phyloP scores from a whole-genome alignment of 805 yeast genomes.

The Candida fluviatilis region DNA sequence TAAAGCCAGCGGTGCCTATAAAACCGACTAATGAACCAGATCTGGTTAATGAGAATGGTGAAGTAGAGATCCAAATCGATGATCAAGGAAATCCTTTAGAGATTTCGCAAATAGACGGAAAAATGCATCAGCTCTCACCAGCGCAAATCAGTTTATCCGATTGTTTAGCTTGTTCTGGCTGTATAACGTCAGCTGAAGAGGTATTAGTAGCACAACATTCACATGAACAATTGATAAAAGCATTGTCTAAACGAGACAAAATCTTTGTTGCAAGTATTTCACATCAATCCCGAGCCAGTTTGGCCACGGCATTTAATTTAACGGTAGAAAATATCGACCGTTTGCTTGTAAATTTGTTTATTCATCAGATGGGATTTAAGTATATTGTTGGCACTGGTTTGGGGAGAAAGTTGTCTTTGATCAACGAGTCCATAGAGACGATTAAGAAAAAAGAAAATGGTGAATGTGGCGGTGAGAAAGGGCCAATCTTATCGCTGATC shows the following conservation, averaged over 20 bases:
- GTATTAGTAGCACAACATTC: conserved; percentile 88
- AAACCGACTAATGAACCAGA: not conserved
- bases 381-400: conserved; percentile 82
- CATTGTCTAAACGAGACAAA: conserved; percentile 37
- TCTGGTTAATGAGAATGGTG: conserved; percentile 18
- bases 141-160: conserved; percentile 90
- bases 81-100: conserved; percentile 59
- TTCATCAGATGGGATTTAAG: conserved; percentile 58
- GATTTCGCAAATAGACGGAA: conserved; percentile 59
- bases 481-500: conserved; percentile 63
- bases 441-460: conserved; percentile 39
- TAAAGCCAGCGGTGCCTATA: conserved; percentile 58
- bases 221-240: conserved; percentile 69
- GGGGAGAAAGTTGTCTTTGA: conserved; percentile 67
- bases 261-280: conserved; percentile 72
- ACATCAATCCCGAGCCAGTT: conserved; percentile 81
- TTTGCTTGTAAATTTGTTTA: conserved; percentile 54
- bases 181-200: conserved; percentile 97
- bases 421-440: conserved; percentile 35
- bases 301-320: conserved; percentile 63
- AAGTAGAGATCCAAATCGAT: conserved; percentile 57
- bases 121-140: conserved; percentile 50
- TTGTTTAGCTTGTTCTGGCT: conserved; percentile 95
- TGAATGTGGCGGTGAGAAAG: conserved; percentile 8
- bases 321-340: conserved; percentile 56